Percentiles rank a stretch among this genome's conserved stretches.
Conservation (phyloP, 108 stramenopile genomes). For the Pseudonitzschia multiseries region DNA sequence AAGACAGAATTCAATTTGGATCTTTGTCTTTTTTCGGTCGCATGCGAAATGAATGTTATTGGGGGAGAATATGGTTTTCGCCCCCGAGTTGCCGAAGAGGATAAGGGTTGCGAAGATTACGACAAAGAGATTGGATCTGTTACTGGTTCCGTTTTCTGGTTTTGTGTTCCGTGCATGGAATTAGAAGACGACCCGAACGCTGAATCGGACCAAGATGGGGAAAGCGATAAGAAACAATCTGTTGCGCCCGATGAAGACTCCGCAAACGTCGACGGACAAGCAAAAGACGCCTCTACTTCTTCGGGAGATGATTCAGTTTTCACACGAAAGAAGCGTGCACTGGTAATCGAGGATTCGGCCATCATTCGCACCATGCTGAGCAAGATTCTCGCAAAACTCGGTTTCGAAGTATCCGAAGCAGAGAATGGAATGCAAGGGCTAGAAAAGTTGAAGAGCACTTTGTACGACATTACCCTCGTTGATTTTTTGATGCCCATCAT, state of each 20-base stretch:
- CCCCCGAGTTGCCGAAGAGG: conserved; percentile 23
- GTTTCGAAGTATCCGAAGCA: conserved; percentile 62
- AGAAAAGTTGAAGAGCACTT: conserved; percentile 38
- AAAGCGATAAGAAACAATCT: neutral
- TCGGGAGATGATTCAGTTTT: neutral
- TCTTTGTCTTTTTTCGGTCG: conserved; percentile 64
- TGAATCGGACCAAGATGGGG: neutral
- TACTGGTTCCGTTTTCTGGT: conserved; percentile 66
- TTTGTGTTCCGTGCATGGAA: conserved; percentile 42
- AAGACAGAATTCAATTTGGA: conserved; percentile 19
- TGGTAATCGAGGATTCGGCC: conserved; percentile 65
- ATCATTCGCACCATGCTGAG: conserved; percentile 60
- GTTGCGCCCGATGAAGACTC: conserved; percentile 2
- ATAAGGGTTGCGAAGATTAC: conserved; percentile 15
- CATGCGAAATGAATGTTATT: conserved; percentile 46
- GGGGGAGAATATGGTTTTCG: conserved; percentile 66
- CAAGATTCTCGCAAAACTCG: conserved; percentile 49
- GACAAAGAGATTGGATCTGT: conserved; percentile 7
- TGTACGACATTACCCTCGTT: conserved; percentile 34
- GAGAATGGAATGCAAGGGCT: conserved; percentile 72
- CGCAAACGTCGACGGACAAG: conserved; percentile 3
- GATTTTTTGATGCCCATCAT: conserved; percentile 86
- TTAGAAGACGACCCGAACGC: neutral
- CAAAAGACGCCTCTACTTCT: neutral
- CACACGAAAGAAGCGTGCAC: conserved; percentile 35